Percentiles rank a stretch among this genome's conserved stretches.
phyloP scores from a whole-genome alignment of 805 yeast genomes.

The Isabelozyma rhagii region DNA sequence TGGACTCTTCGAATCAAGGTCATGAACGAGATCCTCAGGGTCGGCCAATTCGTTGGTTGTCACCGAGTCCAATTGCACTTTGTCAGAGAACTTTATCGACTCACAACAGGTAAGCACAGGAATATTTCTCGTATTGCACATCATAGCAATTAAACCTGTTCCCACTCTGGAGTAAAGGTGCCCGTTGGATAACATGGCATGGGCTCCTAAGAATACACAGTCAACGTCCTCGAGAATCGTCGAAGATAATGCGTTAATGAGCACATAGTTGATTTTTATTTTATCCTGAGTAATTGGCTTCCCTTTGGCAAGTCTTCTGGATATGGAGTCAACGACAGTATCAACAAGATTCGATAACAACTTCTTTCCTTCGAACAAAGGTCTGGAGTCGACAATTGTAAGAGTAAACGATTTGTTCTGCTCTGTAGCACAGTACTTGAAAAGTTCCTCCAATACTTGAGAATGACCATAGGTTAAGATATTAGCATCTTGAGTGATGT shows the following conservation, averaged over 20 bases:
- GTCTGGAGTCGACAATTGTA: slow-evolving; percentile 88
- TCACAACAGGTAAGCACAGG: slow-evolving; percentile 97
- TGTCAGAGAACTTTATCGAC: slow-evolving; percentile 87
- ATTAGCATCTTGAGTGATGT: slow-evolving; percentile 72
- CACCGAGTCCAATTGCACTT: slow-evolving; percentile 94
- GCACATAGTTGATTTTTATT: slow-evolving; percentile 71
- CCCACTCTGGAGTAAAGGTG: slow-evolving; percentile 91
- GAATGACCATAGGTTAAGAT: slow-evolving; percentile 88
- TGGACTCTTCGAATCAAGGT: slow-evolving; percentile 47
- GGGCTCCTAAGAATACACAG: slow-evolving; percentile 91
- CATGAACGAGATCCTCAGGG: slow-evolving; percentile 61
- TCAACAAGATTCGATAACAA: slow-evolving; percentile 63
- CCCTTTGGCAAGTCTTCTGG: slow-evolving; percentile 11
- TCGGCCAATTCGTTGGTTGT: slow-evolving; percentile 90
- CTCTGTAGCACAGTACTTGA: slow-evolving; percentile 60
- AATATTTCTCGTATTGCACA: slow-evolving; percentile 80
- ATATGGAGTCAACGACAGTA: slow-evolving; percentile 19
- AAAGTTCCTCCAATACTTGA: slow-evolving; percentile 71
- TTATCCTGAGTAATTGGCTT: slow-evolving; percentile 45
- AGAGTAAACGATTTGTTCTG: slow-evolving; percentile 69
- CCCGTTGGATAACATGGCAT: slow-evolving; percentile 95
- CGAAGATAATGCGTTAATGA: slow-evolving; percentile 70
- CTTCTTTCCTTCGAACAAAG: slow-evolving; percentile 87
- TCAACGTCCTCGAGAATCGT: slow-evolving; percentile 84
- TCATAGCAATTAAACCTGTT: slow-evolving; percentile 89